Conservation (phyloP, 768 basidiomycete genomes). For the Pisolithus microcarpus region DNA sequence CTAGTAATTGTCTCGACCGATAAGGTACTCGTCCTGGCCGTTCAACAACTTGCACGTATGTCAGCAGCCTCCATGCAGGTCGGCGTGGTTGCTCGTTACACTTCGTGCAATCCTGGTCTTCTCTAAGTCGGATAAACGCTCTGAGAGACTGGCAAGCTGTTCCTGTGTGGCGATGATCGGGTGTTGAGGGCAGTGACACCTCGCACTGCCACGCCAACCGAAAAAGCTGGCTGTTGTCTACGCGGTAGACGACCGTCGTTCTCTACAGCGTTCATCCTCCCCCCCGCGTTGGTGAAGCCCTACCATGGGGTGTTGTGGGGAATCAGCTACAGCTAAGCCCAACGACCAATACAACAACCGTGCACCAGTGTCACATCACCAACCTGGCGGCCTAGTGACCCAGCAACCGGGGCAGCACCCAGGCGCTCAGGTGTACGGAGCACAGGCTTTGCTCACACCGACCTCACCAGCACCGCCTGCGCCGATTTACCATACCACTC, state of each 20-base stretch:
- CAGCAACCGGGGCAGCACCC: conserved; percentile 46
- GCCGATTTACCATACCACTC: conserved; percentile 21
- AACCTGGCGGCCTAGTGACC: conserved; percentile 35
- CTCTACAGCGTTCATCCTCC: background rate
- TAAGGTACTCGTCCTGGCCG: too few relatives aligned
- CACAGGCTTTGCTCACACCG: conserved; percentile 37
- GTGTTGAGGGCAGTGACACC: background rate
- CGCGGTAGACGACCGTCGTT: background rate
- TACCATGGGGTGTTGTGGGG: conserved; percentile 66
- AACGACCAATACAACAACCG: conserved; percentile 31
- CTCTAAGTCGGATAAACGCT: too few relatives aligned
- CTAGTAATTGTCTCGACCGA: too few relatives aligned
- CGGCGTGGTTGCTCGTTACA: too few relatives aligned
- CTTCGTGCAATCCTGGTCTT: too few relatives aligned
- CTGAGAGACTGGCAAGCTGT: too few relatives aligned
- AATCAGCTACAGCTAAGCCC: conserved; percentile 24
- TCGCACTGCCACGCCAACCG: conserved; percentile 6
- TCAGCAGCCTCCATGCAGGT: too few relatives aligned
- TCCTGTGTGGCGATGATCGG: background rate
- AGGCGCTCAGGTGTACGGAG: conserved; percentile 31
- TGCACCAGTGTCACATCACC: conserved; percentile 28
- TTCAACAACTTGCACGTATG: too few relatives aligned
- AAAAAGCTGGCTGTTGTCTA: background rate
- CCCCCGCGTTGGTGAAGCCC: too few relatives aligned
- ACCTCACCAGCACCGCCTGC: conserved; percentile 40